These are phyloP conservation scores for Sphagnum fallax DNA, from an alignment of 228 moss, liverwort and hornwort species.

Conservation along the genomic window DNA sequence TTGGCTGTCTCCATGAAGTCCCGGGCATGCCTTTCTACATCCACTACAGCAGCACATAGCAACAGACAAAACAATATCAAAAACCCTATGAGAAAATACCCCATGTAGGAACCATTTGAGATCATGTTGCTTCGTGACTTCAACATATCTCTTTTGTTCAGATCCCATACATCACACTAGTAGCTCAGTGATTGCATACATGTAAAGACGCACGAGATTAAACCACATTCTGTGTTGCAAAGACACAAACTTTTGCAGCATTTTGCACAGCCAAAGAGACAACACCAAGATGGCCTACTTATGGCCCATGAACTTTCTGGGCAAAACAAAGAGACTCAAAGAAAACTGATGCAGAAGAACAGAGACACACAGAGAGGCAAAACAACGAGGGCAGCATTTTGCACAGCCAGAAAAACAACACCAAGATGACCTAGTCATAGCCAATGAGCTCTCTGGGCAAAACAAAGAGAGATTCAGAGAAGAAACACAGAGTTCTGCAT, in stretches of 20 bases:
- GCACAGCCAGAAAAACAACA: background rate
- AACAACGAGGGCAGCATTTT: background rate
- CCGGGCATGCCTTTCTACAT: constrained; percentile 77
- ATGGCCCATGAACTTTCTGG: background rate
- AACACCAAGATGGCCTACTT: background rate
- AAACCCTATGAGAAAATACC: background rate
- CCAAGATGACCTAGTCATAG: background rate
- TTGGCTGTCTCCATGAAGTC: constrained; percentile 97
- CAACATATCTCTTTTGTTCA: no score
- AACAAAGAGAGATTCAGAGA: no score
- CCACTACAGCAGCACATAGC: constrained; percentile 32
- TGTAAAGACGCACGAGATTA: no score
- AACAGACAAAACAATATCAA: background rate
- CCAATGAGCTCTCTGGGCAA: background rate
- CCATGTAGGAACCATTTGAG: background rate
- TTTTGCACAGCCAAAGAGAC: background rate
- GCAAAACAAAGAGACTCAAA: background rate
- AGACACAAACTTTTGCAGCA: constrained; percentile 1
- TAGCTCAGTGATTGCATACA: no score
- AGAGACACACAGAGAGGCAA: background rate
- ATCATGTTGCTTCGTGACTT: background rate
- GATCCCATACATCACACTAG: no score
- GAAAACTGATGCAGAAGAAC: background rate
- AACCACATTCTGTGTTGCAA: background rate
- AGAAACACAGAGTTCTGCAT: no score